phyloP scores from a whole-genome alignment of 768 basidiomycete species.

The Phylloporus sp. region DNA sequence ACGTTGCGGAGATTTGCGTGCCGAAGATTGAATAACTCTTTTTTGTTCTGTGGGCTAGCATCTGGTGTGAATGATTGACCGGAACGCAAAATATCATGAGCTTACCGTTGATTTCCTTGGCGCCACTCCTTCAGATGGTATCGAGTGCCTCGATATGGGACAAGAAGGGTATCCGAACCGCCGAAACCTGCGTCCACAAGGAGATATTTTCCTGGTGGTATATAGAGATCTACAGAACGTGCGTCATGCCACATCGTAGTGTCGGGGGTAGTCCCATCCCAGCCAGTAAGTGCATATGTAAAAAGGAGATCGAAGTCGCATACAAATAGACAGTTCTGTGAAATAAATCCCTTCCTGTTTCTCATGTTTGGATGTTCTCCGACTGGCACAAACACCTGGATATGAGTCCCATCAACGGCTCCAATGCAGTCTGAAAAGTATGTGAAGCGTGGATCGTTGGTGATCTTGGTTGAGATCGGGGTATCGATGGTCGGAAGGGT shows the following conservation, averaged over 20 bases:
- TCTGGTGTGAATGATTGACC: too few relatives aligned
- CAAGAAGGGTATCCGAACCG: background rate
- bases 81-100: too few relatives aligned
- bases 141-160: background rate
- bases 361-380: background rate
- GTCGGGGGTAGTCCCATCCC: background rate
- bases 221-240: background rate
- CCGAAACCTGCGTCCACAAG: too few relatives aligned
- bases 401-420: conserved; percentile 6
- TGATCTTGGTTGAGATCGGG: background rate
- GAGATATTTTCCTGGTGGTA: background rate
- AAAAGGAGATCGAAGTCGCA: background rate
- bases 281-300: background rate
- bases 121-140: background rate
- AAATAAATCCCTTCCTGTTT: too few relatives aligned
- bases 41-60: background rate
- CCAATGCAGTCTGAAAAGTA: conserved; percentile 6
- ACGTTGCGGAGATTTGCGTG: background rate
- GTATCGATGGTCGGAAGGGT: background rate
- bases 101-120: background rate
- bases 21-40: background rate
- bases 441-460: background rate
- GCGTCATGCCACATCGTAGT: background rate
- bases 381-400: background rate
- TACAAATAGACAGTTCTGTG: too few relatives aligned